Evolutionary conservation across 2,329 filamentous ascomycete genomes (phyloP).

Genomic region (Conoideocrella luteorostrata): DNA sequence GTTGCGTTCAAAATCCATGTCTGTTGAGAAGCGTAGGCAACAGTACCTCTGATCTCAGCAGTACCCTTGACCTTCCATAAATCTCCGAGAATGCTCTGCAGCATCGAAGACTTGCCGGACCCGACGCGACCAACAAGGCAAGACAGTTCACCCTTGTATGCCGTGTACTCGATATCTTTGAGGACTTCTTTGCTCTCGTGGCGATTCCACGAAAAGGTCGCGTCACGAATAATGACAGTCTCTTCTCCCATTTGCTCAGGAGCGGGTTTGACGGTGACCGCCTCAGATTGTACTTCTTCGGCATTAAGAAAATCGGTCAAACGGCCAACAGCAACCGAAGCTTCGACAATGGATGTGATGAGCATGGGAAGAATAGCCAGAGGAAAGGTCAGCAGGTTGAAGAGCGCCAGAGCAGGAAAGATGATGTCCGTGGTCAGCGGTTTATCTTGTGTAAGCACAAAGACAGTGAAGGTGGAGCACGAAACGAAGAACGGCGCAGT

Average conservation of each 20-base stretch:
- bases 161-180: slow-evolving; percentile 78
- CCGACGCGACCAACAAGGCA: slow-evolving; percentile 95
- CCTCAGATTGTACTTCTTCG: slow-evolving; percentile 84
- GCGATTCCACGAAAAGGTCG: slow-evolving; percentile 91
- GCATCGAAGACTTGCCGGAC: slow-evolving; percentile 85
- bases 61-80: slow-evolving; percentile 83
- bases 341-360: slow-evolving; percentile 92
- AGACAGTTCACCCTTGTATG: slow-evolving; percentile 85
- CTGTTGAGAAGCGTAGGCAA: slow-evolving; percentile 89
- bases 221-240: slow-evolving; percentile 74
- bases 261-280: slow-evolving; percentile 63
- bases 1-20: slow-evolving; percentile 98
- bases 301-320: slow-evolving; percentile 79
- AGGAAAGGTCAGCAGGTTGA: slow-evolving; percentile 94
- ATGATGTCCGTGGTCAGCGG: slow-evolving; percentile 92
- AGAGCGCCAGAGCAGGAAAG: slow-evolving; percentile 86
- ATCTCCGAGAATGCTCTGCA: slow-evolving; percentile 84
- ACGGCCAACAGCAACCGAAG: slow-evolving; percentile 83
- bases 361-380: slow-evolving; percentile 95
- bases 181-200: slow-evolving; percentile 66
- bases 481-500: slow-evolving; percentile 97
- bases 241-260: slow-evolving; percentile 78
- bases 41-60: slow-evolving; percentile 72
- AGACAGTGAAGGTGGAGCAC: slow-evolving; percentile 91
- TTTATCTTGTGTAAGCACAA: slow-evolving; percentile 73